A percentile compares a stretch with the other conserved stretches of the same genome.
Evolutionary conservation across 2,329 filamentous ascomycete species (phyloP).

Genomic region (Pseudocercospora pini-densiflorae): DNA sequence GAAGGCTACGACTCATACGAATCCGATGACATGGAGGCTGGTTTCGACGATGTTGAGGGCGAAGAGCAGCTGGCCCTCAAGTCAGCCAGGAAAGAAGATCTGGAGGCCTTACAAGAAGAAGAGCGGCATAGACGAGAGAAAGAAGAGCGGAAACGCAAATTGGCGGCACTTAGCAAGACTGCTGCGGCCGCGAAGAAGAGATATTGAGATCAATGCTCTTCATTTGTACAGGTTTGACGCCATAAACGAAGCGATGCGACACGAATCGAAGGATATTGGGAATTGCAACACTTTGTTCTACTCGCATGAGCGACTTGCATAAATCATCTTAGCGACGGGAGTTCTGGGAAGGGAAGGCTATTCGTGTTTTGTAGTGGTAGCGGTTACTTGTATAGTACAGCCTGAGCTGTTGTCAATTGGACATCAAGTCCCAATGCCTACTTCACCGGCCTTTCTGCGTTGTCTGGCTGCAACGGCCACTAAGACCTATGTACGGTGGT

Average conservation of each 20-base stretch:
- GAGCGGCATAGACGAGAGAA: conserved; percentile 66
- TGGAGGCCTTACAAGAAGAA: conserved; percentile 66
- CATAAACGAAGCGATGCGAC: conserved; percentile 3
- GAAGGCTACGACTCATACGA: conserved; percentile 80
- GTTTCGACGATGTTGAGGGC: conserved; percentile 71
- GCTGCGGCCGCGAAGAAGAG: conserved; percentile 39
- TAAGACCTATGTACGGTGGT: too few species aligned
- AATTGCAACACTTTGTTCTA: neutral
- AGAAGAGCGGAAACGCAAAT: conserved; percentile 54
- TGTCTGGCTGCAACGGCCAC: too few species aligned
- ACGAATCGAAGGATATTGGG: neutral
- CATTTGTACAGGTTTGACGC: conserved; percentile 1
- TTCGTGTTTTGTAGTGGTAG: neutral
- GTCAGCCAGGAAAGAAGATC: conserved; percentile 70
- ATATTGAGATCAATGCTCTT: conserved; percentile 13
- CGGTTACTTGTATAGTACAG: neutral
- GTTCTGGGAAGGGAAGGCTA: neutral
- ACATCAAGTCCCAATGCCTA: too few species aligned
- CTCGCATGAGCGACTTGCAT: neutral
- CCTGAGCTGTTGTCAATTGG: neutral
- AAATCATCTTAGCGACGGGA: conserved; percentile 1
- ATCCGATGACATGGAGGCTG: conserved; percentile 66
- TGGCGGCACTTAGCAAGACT: conserved; percentile 40
- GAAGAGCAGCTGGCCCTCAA: conserved; percentile 69
- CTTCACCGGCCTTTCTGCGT: too few species aligned